Percentiles rank a stretch among this genome's conserved stretches.
These are phyloP conservation scores for Agarophyton chilense DNA, from an alignment of 23 red algal genomes.

Conservation along the genomic window DNA sequence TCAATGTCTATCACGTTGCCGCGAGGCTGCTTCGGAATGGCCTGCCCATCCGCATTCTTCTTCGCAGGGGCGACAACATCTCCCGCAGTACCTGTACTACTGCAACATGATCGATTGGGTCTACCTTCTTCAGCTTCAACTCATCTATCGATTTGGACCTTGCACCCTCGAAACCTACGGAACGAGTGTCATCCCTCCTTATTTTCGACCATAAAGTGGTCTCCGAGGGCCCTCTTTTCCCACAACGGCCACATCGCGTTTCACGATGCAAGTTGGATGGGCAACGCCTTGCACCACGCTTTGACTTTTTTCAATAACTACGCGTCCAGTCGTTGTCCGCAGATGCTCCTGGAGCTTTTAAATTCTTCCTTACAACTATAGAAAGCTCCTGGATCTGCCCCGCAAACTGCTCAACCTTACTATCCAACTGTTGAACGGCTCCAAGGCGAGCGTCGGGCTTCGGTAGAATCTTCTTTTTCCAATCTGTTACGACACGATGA, in stretches of 20 bases:
- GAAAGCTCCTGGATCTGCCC: not conserved
- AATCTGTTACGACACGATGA: not conserved
- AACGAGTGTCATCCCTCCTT: not conserved
- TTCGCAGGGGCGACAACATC: conserved; percentile 1
- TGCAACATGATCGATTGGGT: not conserved
- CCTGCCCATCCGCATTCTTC: not conserved
- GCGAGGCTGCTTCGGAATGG: not conserved
- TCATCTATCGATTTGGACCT: not conserved
- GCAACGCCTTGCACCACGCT: not conserved
- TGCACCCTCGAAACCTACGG: not conserved
- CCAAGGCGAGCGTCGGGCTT: not conserved
- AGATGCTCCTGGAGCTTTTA: not conserved
- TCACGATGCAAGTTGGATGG: not conserved
- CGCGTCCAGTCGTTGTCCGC: not conserved
- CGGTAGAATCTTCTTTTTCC: not conserved
- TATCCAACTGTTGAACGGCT: no score
- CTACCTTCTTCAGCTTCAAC: not conserved
- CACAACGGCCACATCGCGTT: not conserved
- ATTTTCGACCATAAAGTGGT: not conserved
- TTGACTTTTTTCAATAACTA: not conserved
- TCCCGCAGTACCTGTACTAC: not conserved
- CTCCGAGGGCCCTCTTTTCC: not conserved
- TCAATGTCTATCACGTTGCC: not conserved
- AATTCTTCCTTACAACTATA: not conserved
- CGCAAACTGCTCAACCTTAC: not conserved